Base-by-base conservation (phyloP, 169 alveolate genomes). In the Theileria annulata region DNA sequence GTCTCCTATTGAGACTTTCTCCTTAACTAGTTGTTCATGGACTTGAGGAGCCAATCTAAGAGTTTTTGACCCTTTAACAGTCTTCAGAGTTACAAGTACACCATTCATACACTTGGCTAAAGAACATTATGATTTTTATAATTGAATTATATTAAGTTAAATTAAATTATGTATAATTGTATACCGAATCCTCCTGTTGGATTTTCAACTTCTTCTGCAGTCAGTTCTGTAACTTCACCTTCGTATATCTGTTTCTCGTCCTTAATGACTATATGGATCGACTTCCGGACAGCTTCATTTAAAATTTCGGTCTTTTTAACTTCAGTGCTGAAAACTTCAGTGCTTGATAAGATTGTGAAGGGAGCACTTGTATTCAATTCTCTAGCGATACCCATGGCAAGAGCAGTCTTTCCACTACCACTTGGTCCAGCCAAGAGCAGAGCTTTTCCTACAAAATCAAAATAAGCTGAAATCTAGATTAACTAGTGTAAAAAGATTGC, bases 301-400 rank as follows among this genome's bases (percentile, higher is more conserved):
- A 98, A 89, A 51, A 97, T 93, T 93, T 98, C 99, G 2, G 99
- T 98, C 91, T 98, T 98, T 88, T 98, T 98, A 31, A 98, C 99
- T 87, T 98, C 99, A n/a, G 96, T 91, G 58, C 99, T 95, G 92
- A 95, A 98, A 28, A 98, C 99, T 94, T 98, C 99, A 13, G 99
- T 94, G 31, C 99, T 99, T 19, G 98, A 99, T 98, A 98, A 96
- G 21, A 98, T 99, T 83, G 99, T 98, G 92, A 98, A 98, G 2
- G 99, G 99, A 80, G 98, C 99, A 75, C 97, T 95, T n/a, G 99
- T 96, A 25, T 99, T 99, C 59, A 98, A 94, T 91, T 98, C 99
- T 71, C 96, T 97, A 13, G 99, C 98, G 21, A 98, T 95, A 0
- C 99, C 99, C 86, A 97, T 94, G 69, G 99, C 99, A 42, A 98